Percentiles rank a stretch among this genome's conserved stretches.
Evolutionary conservation across 2,329 filamentous ascomycete species (phyloP).

Genomic region (Aspergillus puulaauensis): DNA sequence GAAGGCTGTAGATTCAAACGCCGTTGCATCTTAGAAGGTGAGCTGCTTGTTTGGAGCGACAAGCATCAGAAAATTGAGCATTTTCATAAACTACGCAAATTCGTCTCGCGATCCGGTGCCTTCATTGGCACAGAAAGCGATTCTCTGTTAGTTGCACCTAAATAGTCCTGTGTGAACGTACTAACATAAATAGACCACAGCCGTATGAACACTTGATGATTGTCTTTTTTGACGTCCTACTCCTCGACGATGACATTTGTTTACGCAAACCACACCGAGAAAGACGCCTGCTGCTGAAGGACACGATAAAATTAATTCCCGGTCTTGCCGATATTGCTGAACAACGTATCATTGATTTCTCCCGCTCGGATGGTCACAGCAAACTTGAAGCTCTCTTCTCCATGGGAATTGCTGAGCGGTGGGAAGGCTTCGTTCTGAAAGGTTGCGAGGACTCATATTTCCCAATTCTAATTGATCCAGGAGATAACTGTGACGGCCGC

Average conservation of each 20-base stretch:
- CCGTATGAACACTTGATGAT: slow-evolving; percentile 60
- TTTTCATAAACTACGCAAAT: slow-evolving; percentile 81
- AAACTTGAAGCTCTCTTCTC: slow-evolving; percentile 66
- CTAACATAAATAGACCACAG: slow-evolving; percentile 41
- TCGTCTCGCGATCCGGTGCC: slow-evolving; percentile 70
- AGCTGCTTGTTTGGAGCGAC: slow-evolving; percentile 76
- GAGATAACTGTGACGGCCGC: slow-evolving; percentile 34
- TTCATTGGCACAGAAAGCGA: slow-evolving; percentile 69
- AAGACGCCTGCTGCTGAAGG: slow-evolving; percentile 54
- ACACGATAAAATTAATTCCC: slow-evolving; percentile 53
- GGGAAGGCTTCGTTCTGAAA: slow-evolving; percentile 81
- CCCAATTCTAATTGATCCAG: slow-evolving; percentile 44
- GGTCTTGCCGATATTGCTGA: slow-evolving; percentile 68
- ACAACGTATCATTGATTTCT: slow-evolving; percentile 68
- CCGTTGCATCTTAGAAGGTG: slow-evolving; percentile 78
- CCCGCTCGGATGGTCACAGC: slow-evolving; percentile 49
- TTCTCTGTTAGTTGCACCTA: slow-evolving; percentile 57
- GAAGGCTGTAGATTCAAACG: slow-evolving; percentile 58
- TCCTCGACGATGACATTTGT: slow-evolving; percentile 55
- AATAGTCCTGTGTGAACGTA: not conserved
- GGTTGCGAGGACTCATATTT: slow-evolving; percentile 75
- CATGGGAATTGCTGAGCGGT: slow-evolving; percentile 61
- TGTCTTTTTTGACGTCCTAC: slow-evolving; percentile 60
- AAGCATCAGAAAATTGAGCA: slow-evolving; percentile 63
- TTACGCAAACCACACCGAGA: slow-evolving; percentile 46